Evolutionary conservation across 176 grass and related monocot genomes (phyloP).

Genomic region (Typha latifolia): DNA sequence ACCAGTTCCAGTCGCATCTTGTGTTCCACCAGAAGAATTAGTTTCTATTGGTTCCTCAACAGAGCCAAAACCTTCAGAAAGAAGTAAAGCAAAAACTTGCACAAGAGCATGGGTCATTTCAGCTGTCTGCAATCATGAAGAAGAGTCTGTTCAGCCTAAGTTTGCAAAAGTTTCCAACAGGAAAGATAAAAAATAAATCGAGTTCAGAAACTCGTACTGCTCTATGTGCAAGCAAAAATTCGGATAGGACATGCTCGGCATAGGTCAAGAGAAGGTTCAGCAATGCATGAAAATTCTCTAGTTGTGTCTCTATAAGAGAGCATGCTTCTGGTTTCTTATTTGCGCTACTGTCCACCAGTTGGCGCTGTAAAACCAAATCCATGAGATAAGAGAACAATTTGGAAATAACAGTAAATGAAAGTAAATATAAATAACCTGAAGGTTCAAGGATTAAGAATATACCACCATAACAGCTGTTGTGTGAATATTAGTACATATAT

Average conservation of each 20-base stretch:
- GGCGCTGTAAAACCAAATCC: constrained; percentile 19
- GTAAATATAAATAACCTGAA: background rate
- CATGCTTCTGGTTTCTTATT: constrained; percentile 45
- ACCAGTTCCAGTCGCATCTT: constrained; percentile 78
- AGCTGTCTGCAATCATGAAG: constrained; percentile 52
- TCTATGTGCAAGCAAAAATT: constrained; percentile 67
- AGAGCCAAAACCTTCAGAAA: constrained; percentile 77
- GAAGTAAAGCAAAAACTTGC: constrained; percentile 61
- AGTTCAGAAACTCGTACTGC: constrained; percentile 31
- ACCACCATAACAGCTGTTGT: constrained; percentile 43
- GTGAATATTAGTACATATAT: constrained; percentile 44
- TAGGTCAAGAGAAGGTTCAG: constrained; percentile 44
- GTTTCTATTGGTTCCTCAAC: constrained; percentile 58
- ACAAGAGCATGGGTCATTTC: constrained; percentile 76
- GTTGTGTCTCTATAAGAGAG: constrained; percentile 39
- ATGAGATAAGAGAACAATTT: background rate
- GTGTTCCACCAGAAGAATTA: constrained; percentile 28
- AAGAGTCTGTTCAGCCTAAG: background rate
- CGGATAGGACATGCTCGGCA: constrained; percentile 69
- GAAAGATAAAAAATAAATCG: constrained; percentile 2
- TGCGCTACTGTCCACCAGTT: constrained; percentile 6
- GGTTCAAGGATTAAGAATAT: constrained; percentile 24
- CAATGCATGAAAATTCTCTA: constrained; percentile 54
- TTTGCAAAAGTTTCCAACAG: constrained; percentile 8
- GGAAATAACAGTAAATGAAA: background rate